Base-by-base conservation (phyloP, 1,139 yeast genomes). In the Eremothecium sinecaudum region DNA sequence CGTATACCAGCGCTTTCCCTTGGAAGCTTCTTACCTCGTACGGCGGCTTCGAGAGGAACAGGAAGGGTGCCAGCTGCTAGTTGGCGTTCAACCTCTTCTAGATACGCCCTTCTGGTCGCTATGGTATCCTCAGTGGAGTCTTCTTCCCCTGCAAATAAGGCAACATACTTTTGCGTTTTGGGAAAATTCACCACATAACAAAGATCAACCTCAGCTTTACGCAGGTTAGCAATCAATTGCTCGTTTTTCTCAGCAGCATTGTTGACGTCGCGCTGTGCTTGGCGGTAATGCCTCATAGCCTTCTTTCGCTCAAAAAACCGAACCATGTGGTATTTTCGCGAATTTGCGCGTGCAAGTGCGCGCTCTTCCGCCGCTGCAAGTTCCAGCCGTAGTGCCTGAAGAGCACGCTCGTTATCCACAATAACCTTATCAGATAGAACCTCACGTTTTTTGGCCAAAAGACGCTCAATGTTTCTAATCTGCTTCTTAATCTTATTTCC, bases 281-380 rank as follows among this genome's bases (percentile, higher is more conserved):
- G 77, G 43, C 79, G 79, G 49, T 84, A 73, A 43, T 67, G 73
- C 50, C 96, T 68, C 20, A 72, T 51, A 1, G 97, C 94, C 68
- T 90, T 92, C 62, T 87, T 84, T 49, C 71, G 72, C 58, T 90
- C 98, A 44, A 90, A 83, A 53, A 92, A 90, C 45, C 92, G 69
- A 32, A 90, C 90, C 92, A 86, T 87, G 53, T 84, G 96, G 57
- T 92, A 90, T 59, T 79, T 82, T 46, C 77, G 71, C n/a, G 84
- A 75, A 30, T 70, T 62, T 37, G 73, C 71, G 47, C 71, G 73
- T 5, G 76, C 73, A 45, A 69, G 69, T 32, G 68, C 64, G 26
- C 66, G 64, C 20, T 59, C 43, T 43, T 72, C 70, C 8, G 75
- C 73, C 32, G 68, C 68, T 36, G 66, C 69, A 34, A 86, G 64